Conservation (phyloP, 345 rosid species). For the Lepidium sativum region DNA sequence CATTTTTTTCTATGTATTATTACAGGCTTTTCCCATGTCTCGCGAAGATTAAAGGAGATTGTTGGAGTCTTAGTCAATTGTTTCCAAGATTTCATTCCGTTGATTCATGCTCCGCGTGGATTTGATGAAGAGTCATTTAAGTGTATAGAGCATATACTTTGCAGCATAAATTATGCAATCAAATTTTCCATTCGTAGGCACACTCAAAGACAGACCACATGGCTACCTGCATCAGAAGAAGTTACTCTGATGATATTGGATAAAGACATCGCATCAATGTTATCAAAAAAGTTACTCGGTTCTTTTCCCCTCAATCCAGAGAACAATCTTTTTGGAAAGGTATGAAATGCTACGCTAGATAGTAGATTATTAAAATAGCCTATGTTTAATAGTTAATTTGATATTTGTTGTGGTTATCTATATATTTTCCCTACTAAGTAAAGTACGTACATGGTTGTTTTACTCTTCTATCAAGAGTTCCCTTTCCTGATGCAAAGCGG, state of each 20-base stretch:
- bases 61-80: constrained; percentile 52
- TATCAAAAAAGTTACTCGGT: constrained; percentile 47
- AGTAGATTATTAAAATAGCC: too few relatives aligned
- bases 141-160: constrained; percentile 49
- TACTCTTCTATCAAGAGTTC: neutral
- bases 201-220: constrained; percentile 11
- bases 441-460: too few relatives aligned
- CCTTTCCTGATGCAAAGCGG: neutral
- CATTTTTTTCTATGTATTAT: neutral
- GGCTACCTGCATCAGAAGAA: constrained; percentile 23
- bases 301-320: constrained; percentile 49
- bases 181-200: constrained; percentile 30
- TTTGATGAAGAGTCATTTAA: too few relatives aligned
- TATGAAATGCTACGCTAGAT: too few relatives aligned
- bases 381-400: too few relatives aligned
- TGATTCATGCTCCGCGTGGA: constrained; percentile 33
- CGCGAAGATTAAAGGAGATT: constrained; percentile 51
- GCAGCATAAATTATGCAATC: constrained; percentile 49
- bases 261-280: constrained; percentile 31
- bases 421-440: too few relatives aligned
- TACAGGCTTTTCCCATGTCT: constrained; percentile 42
- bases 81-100: constrained; percentile 58
- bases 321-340: constrained; percentile 41
- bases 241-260: constrained; percentile 27
- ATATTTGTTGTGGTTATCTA: too few relatives aligned